These are phyloP conservation scores for Tuber umbilicatum DNA, from an alignment of 495 filamentous ascomycete species.

Conservation along the genomic window DNA sequence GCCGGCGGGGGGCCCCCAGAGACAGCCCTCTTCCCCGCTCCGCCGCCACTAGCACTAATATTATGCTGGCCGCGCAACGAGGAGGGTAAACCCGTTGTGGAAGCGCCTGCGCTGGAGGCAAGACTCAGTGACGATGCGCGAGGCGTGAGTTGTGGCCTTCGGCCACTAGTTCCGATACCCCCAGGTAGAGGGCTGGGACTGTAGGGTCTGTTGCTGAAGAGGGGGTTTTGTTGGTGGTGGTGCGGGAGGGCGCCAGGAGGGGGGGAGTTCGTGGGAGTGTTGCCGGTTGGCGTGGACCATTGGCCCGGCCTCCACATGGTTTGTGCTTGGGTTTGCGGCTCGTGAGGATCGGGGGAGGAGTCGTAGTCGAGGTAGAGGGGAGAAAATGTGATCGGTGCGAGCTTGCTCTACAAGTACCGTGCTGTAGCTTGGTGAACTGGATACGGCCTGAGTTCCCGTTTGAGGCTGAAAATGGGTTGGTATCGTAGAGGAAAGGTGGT, in stretches of 20 bases:
- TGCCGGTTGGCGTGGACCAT: conserved; percentile 6
- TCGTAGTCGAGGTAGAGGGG: conserved; percentile 21
- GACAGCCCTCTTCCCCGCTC: conserved; percentile 50
- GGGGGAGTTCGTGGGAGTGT: conserved; percentile 10
- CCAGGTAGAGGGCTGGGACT: conserved; percentile 24
- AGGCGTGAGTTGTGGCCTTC: conserved; percentile 30
- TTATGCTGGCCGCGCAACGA: conserved; percentile 49
- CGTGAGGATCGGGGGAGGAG: conserved; percentile 16
- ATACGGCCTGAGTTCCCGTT: neutral
- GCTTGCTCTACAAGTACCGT: neutral
- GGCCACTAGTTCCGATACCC: neutral
- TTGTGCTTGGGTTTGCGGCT: neutral
- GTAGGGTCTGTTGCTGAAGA: neutral
- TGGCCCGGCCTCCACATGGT: conserved; percentile 2
- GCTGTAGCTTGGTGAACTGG: neutral
- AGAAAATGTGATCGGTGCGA: neutral
- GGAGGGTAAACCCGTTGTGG: conserved; percentile 62
- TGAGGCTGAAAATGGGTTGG: conserved; percentile 1
- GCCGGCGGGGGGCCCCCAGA: conserved; percentile 48
- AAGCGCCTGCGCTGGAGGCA: conserved; percentile 58
- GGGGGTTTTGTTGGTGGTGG: conserved; percentile 1
- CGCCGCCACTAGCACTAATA: conserved; percentile 49
- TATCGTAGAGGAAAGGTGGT: neutral
- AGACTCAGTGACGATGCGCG: conserved; percentile 57
- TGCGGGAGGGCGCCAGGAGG: neutral